Conservation (phyloP, 164 flowering plant genomes). For the Chimonanthus salicifolius region DNA sequence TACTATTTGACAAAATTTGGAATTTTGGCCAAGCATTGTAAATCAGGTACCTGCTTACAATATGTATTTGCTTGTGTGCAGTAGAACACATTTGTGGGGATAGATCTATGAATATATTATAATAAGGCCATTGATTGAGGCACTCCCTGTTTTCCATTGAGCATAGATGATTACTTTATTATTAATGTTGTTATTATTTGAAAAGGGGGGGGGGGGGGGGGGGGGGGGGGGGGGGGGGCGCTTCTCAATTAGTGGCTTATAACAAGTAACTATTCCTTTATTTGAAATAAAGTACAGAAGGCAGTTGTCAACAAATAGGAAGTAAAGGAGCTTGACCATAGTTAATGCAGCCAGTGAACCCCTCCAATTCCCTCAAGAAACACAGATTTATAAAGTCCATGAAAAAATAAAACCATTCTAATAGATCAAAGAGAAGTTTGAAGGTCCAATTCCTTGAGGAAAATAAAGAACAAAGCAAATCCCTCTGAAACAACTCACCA, state of each 20-base stretch:
- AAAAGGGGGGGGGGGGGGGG: too few relatives aligned
- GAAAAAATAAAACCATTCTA: background rate
- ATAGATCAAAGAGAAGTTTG: background rate
- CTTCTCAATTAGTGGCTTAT: too few relatives aligned
- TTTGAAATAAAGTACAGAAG: background rate
- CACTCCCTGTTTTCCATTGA: too few relatives aligned
- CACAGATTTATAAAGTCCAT: background rate
- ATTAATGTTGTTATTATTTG: too few relatives aligned
- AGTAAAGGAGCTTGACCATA: background rate
- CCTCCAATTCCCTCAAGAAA: background rate
- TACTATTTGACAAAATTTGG: background rate
- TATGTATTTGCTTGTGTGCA: too few relatives aligned
- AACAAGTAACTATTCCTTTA: background rate
- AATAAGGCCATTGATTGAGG: too few relatives aligned
- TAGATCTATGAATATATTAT: too few relatives aligned
- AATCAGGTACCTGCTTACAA: background rate
- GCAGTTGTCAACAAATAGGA: background rate
- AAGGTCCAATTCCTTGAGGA: background rate
- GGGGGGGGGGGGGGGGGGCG: too few relatives aligned
- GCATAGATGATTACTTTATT: too few relatives aligned
- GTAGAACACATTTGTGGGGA: too few relatives aligned
- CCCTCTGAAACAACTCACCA: background rate
- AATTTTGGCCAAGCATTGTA: background rate
- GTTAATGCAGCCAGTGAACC: background rate
- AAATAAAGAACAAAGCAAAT: background rate